A percentile compares a stretch with the other conserved stretches of the same genome.
phyloP scores from a whole-genome alignment of 768 basidiomycete genomes.

The Tulasnella calospora region DNA sequence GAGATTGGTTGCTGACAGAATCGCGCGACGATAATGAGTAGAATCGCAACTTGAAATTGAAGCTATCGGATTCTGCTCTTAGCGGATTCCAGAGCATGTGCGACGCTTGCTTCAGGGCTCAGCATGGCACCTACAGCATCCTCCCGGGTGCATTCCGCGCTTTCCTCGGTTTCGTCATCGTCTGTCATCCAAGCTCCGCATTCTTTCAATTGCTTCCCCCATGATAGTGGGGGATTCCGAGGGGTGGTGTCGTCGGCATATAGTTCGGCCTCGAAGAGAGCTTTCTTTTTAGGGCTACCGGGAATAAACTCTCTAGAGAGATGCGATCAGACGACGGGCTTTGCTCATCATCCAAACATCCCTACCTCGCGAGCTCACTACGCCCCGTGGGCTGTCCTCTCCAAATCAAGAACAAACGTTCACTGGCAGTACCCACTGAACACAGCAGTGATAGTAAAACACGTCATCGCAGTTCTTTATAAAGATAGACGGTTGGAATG shows the following conservation, averaged over 20 bases:
- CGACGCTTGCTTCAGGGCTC: no score
- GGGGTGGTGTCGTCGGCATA: background rate
- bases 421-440: background rate
- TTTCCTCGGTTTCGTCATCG: no score
- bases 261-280: background rate
- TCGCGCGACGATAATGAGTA: no score
- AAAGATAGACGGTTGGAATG: background rate
- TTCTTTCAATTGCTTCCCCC: no score
- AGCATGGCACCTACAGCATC: no score
- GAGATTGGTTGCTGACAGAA: no score
- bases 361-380: background rate
- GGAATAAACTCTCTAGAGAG: background rate
- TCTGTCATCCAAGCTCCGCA: no score
- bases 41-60: no score
- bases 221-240: background rate
- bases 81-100: no score
- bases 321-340: background rate
- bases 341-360: background rate
- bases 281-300: background rate
- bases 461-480: background rate
- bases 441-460: background rate
- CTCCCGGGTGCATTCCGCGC: no score
- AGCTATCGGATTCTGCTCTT: no score
- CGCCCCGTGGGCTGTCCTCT: background rate
- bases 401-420: background rate